Percentiles rank a stretch among this genome's conserved stretches.
phyloP scores from a whole-genome alignment of 1,284 basidiomycete species.

The Puccinia polysora region DNA sequence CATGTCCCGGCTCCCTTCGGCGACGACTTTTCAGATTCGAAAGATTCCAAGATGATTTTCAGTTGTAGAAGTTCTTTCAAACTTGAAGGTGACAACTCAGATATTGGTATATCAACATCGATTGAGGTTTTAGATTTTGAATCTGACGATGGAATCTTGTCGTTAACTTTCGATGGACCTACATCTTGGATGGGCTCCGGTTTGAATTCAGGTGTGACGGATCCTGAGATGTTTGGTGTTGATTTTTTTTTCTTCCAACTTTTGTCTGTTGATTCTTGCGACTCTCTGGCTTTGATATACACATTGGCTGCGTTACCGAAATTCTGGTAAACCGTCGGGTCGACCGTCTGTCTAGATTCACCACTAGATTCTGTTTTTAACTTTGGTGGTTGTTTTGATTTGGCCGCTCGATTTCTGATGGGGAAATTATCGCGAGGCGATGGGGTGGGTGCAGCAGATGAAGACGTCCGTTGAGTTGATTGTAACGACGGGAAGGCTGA shows the following conservation, averaged over 20 bases:
- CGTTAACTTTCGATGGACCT: too few species aligned
- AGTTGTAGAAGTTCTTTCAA: conserved; percentile 16
- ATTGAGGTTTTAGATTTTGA: not conserved
- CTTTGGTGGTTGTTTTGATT: not conserved
- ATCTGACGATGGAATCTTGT: not conserved
- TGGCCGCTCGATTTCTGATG: not conserved
- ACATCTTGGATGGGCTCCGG: not conserved
- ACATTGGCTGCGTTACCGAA: conserved; percentile 13
- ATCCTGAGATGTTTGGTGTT: not conserved
- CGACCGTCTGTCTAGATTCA: not conserved
- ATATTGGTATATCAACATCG: conserved; percentile 19
- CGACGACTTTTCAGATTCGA: not conserved
- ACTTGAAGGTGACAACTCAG: conserved; percentile 8
- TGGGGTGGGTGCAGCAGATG: not conserved
- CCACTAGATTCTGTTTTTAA: not conserved
- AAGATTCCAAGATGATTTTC: not conserved
- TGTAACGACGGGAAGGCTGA: conserved; percentile 29
- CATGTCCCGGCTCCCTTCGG: not conserved
- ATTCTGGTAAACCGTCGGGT: conserved; percentile 9
- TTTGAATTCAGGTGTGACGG: conserved; percentile 2
- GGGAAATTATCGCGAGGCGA: not conserved
- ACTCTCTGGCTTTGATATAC: conserved; percentile 19
- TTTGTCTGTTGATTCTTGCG: not conserved
- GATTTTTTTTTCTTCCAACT: not conserved
- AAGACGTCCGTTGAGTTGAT: not conserved